These are phyloP conservation scores for Coemansia aciculifera DNA, from an alignment of 192 early-diverging fungal genomes.

Conservation along the genomic window DNA sequence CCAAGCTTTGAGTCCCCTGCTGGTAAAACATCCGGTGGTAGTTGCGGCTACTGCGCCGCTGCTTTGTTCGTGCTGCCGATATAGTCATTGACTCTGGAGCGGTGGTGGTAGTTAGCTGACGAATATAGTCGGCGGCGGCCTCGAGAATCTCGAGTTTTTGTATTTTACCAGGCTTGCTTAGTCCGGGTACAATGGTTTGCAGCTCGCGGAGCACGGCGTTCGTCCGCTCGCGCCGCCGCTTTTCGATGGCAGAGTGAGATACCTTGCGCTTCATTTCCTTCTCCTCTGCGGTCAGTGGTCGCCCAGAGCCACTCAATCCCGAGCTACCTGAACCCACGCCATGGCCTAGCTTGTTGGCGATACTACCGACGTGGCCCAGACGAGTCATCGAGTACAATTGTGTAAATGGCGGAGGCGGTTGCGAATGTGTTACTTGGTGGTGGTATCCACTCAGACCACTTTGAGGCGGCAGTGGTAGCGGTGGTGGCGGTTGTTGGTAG, in stretches of 20 bases:
- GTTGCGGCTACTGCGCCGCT: not conserved
- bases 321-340: not conserved
- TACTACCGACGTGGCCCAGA: not conserved
- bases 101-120: slow-evolving; percentile 19
- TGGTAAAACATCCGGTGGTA: not conserved
- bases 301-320: not conserved
- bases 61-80: not conserved
- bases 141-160: slow-evolving; percentile 56
- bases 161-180: slow-evolving; percentile 47
- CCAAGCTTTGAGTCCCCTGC: not conserved
- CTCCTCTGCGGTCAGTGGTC: slow-evolving; percentile 49
- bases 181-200: slow-evolving; percentile 71
- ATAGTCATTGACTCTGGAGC: not conserved
- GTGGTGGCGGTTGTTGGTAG: not conserved
- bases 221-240: slow-evolving; percentile 83
- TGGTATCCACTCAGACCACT: not conserved
- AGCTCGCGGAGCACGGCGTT: slow-evolving; percentile 82
- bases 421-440: not conserved
- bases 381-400: slow-evolving; percentile 6
- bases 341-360: not conserved
- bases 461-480: not conserved
- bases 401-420: not conserved
- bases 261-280: slow-evolving; percentile 78
- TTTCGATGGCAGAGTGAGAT: slow-evolving; percentile 86
- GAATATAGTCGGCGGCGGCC: slow-evolving; percentile 52